These are phyloP conservation scores for Agaricus blazei DNA, from an alignment of 768 basidiomycete genomes.

Conservation along the genomic window DNA sequence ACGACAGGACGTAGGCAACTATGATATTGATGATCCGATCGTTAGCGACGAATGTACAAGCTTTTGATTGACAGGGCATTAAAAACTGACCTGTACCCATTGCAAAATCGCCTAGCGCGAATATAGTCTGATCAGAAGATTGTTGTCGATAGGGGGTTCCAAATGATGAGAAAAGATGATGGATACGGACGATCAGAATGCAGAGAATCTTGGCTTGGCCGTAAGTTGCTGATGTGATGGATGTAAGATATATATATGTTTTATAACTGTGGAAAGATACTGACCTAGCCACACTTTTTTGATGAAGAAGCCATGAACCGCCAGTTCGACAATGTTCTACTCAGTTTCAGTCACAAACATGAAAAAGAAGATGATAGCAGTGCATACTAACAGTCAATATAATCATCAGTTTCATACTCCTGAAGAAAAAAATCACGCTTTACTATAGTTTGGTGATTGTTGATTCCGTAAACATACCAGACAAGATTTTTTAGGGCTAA, in stretches of 20 bases:
- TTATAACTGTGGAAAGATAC: not conserved
- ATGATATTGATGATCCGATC: no score
- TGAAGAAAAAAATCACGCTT: not conserved
- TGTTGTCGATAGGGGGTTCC: not conserved
- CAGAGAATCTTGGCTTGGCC: constrained; percentile 1
- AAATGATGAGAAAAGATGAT: not conserved
- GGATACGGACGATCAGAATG: not conserved
- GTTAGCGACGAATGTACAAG: not conserved
- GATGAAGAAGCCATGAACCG: constrained; percentile 8
- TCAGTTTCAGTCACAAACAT: not conserved
- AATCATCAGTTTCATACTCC: constrained; percentile 10
- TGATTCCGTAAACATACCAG: not conserved
- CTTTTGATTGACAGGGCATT: not conserved
- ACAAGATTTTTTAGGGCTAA: not conserved
- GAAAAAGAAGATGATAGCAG: not conserved
- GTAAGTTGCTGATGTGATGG: not conserved
- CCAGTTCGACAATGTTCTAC: constrained; percentile 6
- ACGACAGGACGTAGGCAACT: no score
- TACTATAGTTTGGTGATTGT: no score
- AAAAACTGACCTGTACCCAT: constrained; percentile 3
- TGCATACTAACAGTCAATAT: constrained; percentile 2
- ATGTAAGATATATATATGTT: not conserved
- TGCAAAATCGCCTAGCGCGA: constrained; percentile 9
- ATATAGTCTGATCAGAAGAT: not conserved
- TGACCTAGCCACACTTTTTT: constrained; percentile 7